Conservation (phyloP, 2,329 filamentous ascomycete genomes). For the Escovopsis sp. region DNA sequence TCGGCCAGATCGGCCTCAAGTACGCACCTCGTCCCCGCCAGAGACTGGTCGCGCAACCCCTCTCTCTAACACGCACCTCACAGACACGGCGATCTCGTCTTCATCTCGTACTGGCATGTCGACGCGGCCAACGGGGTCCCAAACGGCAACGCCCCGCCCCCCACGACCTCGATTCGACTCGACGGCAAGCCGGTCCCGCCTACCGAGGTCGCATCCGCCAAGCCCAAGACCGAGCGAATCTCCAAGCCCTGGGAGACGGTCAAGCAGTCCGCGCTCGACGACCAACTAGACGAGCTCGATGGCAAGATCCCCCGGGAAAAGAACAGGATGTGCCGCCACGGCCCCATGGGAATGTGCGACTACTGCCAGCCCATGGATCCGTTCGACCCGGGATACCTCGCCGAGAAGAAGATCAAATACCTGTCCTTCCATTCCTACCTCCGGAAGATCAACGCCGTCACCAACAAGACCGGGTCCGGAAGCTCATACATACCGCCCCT, state of each 20-base stretch:
- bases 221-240: conserved; percentile 49
- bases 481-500: conserved; percentile 94
- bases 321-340: conserved; percentile 91
- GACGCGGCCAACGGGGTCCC: conserved; percentile 22
- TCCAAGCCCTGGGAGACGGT: conserved; percentile 64
- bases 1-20: conserved; percentile 47
- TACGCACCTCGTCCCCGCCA: conserved; percentile 18
- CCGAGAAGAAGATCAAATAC: conserved; percentile 97
- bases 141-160: conserved; percentile 23
- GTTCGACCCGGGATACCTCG: conserved; percentile 75
- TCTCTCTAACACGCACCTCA: conserved; percentile 9
- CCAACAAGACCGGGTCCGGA: conserved; percentile 88
- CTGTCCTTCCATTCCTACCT: conserved; percentile 90
- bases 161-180: conserved; percentile 48
- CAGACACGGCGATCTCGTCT: conserved; percentile 85
- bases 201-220: conserved; percentile 38
- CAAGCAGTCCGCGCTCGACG: conserved; percentile 74
- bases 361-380: conserved; percentile 96
- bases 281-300: conserved; percentile 71
- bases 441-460: conserved; percentile 87
- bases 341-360: conserved; percentile 96
- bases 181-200: conserved; percentile 62
- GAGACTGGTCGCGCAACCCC: not conserved
- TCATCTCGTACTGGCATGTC: conserved; percentile 60
- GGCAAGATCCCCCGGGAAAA: conserved; percentile 71